Base-by-base conservation (phyloP, 306 rosid genomes). In the Citrullus mucosospermus region DNA sequence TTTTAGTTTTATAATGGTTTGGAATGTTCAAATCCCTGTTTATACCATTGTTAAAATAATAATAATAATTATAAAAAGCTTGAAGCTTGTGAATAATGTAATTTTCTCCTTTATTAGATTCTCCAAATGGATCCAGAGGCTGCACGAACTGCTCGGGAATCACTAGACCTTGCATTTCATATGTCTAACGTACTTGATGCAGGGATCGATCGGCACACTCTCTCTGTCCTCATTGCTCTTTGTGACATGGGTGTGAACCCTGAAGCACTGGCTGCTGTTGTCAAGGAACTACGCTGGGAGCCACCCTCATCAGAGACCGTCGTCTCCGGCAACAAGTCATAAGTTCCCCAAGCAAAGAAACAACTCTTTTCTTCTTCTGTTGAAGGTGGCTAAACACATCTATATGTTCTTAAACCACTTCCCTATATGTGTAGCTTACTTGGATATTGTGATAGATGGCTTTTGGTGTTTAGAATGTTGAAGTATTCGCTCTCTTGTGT, bases 221-320 rank as follows among this genome's bases (percentile, higher is more conserved):
- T 92, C 41, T 92, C 96, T 59, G 85, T 92, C 76, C 96, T 90
- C 16, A 86, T 90, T 67, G 93, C 97, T 3, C 93, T 92, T 4
- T 89, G 97, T 76, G 97, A 92, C 81, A 84, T 92, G 82, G 93
- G 92, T 57, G 89, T 89, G 82, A 90, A 90, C 78, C 93, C 92
- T 10, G 96, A 92, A 82, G 90, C 92, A 9, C 91, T 90, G 73
- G 89, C 92, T 78, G 93, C 90, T 14, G 82, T 92, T 78, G 97
- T 89, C 71, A 92, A 88, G 83, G 96, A 90, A 83, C 88, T 89
- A 43, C 81, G 85, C 18, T 81, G 79, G 59, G 89, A 60, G 39
- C 39, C 76, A 9, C 57, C 72, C 25, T 77, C 80, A 34, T 56
- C 67, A 3, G 76, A 43, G 13, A 12, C 76, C 22, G 25, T 25